Percentiles rank a stretch among this genome's conserved stretches.
phyloP scores from a whole-genome alignment of 805 yeast genomes.

The Wickerhamomyces rabaulensis region DNA sequence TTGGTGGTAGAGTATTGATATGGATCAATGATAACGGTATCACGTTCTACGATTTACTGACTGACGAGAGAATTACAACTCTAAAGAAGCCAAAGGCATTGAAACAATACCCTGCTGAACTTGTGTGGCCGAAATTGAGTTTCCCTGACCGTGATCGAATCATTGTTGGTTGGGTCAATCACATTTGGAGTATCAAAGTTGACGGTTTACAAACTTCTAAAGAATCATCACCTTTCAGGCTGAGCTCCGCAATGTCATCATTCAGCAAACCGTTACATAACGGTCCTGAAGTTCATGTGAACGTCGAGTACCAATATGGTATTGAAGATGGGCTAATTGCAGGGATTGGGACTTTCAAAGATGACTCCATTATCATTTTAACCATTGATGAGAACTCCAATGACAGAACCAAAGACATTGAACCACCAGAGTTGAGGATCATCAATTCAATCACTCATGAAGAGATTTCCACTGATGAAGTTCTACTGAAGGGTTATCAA shows the following conservation, averaged over 20 bases:
- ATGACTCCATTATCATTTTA: conserved; percentile 60
- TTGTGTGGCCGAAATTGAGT: conserved; percentile 77
- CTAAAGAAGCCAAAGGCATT: conserved; percentile 52
- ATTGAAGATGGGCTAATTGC: conserved; percentile 49
- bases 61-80: conserved; percentile 42
- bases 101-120: conserved; percentile 53
- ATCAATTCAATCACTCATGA: conserved; percentile 61
- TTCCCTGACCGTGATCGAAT: conserved; percentile 61
- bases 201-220: conserved; percentile 18
- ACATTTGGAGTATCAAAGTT: conserved; percentile 64
- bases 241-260: conserved; percentile 36
- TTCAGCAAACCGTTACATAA: conserved; percentile 42
- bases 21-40: conserved; percentile 89
- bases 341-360: conserved; percentile 73
- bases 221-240: conserved; percentile 6
- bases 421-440: conserved; percentile 72
- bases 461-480: conserved; percentile 74
- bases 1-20: conserved; percentile 62
- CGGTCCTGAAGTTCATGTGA: conserved; percentile 35
- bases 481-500: conserved; percentile 53
- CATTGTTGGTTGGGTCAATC: conserved; percentile 77
- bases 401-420: conserved; percentile 19
- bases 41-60: conserved; percentile 52
- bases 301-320: conserved; percentile 35
- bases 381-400: conserved; percentile 40